A percentile compares a stretch with the other conserved stretches of the same genome.
Conservation (phyloP, 2,329 filamentous ascomycete genomes). For the Botrytis paeoniae region DNA sequence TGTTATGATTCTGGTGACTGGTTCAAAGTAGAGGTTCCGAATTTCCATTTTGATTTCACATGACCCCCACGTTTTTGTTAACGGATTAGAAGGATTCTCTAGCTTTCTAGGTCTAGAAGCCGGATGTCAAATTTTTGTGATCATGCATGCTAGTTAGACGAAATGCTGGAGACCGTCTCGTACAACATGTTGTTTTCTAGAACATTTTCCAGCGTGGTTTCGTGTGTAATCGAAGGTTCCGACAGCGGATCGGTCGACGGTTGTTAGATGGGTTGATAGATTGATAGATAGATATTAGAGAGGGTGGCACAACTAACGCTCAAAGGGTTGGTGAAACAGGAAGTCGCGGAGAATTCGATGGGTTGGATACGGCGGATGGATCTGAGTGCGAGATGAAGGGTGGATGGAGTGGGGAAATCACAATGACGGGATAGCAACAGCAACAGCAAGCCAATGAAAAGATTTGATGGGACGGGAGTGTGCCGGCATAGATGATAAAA, state of each 20-base stretch:
- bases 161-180: not conserved
- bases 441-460: not conserved
- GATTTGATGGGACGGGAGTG: not conserved
- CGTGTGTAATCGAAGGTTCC: conserved; percentile 7
- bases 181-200: conserved; percentile 4
- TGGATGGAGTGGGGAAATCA: not conserved
- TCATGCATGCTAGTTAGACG: not conserved
- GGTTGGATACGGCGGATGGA: not conserved
- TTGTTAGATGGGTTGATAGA: not conserved
- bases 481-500: not conserved
- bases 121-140: not conserved
- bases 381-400: conserved; percentile 7
- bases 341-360: conserved; percentile 4
- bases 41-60: not conserved
- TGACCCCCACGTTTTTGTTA: not conserved
- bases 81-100: not conserved
- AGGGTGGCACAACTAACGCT: not conserved
- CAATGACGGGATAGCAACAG: not conserved
- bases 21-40: not conserved
- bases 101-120: not conserved
- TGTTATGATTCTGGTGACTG: not conserved
- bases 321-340: not conserved
- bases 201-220: conserved; percentile 3
- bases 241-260: not conserved
- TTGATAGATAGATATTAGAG: not conserved